A percentile compares a stretch with the other conserved stretches of the same genome.
These are phyloP conservation scores for Tuber indicum DNA, from an alignment of 495 filamentous ascomycete species.

Conservation along the genomic window DNA sequence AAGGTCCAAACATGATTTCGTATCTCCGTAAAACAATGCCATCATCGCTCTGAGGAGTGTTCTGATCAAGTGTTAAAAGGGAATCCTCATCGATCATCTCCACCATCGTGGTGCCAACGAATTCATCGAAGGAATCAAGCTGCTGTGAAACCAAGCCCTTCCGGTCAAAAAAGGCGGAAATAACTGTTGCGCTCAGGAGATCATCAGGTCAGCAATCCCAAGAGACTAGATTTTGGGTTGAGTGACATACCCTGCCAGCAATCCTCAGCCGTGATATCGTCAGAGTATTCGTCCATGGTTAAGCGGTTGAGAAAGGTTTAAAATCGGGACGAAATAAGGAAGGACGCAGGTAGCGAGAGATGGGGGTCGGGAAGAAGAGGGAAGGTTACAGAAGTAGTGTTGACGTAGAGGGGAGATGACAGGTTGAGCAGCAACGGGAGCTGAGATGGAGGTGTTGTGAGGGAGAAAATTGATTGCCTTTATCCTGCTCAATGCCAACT, in stretches of 20 bases:
- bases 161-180: constrained; percentile 87
- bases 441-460: background rate
- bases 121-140: constrained; percentile 96
- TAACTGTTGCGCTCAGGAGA: constrained; percentile 51
- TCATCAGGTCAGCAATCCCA: constrained; percentile 10
- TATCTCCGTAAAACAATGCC: constrained; percentile 78
- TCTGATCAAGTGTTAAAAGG: constrained; percentile 80
- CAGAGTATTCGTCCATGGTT: constrained; percentile 56
- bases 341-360: background rate
- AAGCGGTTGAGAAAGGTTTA: background rate
- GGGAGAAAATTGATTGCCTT: background rate
- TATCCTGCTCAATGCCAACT: background rate
- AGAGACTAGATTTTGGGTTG: background rate
- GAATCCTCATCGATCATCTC: constrained; percentile 85
- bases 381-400: background rate
- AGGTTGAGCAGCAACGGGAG: background rate
- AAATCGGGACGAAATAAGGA: constrained; percentile 1
- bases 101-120: constrained; percentile 84
- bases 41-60: constrained; percentile 67
- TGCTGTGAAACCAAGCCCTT: constrained; percentile 97
- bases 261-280: constrained; percentile 80
- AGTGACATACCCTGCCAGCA: constrained; percentile 63
- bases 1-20: constrained; percentile 82
- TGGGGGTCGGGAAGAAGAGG: background rate
- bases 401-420: background rate